A percentile compares a stretch with the other conserved stretches of the same genome.
Evolutionary conservation across 2,329 filamentous ascomycete species (phyloP).

Genomic region (Microdochium nivale): DNA sequence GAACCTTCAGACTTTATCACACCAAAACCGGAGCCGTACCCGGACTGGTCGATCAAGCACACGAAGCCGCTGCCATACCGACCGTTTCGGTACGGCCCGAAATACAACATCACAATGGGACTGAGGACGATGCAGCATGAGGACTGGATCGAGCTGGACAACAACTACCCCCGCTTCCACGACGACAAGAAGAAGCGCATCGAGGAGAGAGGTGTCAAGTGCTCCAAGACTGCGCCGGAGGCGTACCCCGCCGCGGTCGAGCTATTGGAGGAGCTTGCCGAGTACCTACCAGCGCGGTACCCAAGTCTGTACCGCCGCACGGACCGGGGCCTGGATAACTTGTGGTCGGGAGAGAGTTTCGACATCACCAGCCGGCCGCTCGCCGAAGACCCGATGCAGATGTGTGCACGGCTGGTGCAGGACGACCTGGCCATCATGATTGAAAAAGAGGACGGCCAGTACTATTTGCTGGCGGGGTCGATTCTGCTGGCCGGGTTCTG

Average conservation of each 20-base stretch:
- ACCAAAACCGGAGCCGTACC: conserved; percentile 52
- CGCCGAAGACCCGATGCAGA: conserved; percentile 70
- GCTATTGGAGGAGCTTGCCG: conserved; percentile 62
- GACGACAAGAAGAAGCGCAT: conserved; percentile 63
- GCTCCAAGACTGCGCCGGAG: conserved; percentile 59
- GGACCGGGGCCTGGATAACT: conserved; percentile 57
- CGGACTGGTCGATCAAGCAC: conserved; percentile 57
- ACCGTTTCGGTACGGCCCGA: conserved; percentile 69
- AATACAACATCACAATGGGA: conserved; percentile 71
- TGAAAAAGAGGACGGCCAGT: conserved; percentile 66
- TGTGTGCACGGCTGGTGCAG: conserved; percentile 63
- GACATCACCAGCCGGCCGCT: conserved; percentile 57
- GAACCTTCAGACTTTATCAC: conserved; percentile 47
- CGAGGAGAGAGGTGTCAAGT: conserved; percentile 54
- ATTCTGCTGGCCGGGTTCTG: conserved; percentile 77
- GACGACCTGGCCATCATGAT: conserved; percentile 83
- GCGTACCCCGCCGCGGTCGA: conserved; percentile 67
- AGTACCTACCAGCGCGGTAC: conserved; percentile 68
- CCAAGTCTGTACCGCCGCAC: conserved; percentile 61
- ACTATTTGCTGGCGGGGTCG: conserved; percentile 70
- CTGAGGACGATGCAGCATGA: conserved; percentile 60
- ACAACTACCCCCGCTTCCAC: conserved; percentile 66
- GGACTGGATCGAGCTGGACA: conserved; percentile 82
- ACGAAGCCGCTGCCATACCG: conserved; percentile 71
- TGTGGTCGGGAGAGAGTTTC: conserved; percentile 64